Base-by-base conservation (phyloP, 1,139 yeast genomes). In the Yamadazyma taylorii region DNA sequence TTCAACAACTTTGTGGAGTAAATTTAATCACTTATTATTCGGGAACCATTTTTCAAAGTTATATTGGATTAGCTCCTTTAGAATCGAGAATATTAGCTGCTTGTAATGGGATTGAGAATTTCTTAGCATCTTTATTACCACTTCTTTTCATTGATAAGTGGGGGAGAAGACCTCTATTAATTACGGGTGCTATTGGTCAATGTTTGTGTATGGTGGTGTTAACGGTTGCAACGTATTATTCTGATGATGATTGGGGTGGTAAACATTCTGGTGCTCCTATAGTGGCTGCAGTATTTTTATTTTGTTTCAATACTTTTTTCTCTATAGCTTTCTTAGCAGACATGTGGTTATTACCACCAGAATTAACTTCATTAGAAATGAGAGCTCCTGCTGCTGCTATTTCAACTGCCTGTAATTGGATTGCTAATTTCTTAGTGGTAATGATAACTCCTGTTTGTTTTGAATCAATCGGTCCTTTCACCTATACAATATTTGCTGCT, bases 171-270 rank as follows among this genome's bases (percentile, higher is more conserved):
- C 47, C 63, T 4, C 53, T 77, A 28, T 52, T 78, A 46, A 57
- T 77, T 39, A 61, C 61, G 46, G 82, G 83, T 46, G 78, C 82
- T 16, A 53, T 60, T 31, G 81, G 79, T 42, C 62, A 70, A 52
- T 55, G 62, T 3, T 28, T 56, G 5, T 52, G 58, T 17, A 45
- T 58, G 29, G 47, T 60, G 27, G 58, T 61, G 2, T 55, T 50
- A 14, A 45, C 13, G 48, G 51, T 15, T 11, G 50, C 52, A 19
- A 58, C 28, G 7, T 25, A 25, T 10, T 25, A 25, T 13, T 25
- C 28, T 5, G 28, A 25, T 13, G 24, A 30, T 12, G 33, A 4
- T 5, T 25, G 28, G 28, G 28, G 28, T 13, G 28, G 28, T n/a
- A n/a, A n/a, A n/a, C 28, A 10, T 12, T 7, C n/a, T 8, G 28